Conservation (phyloP, 2,329 filamentous ascomycete genomes). For the Alternaria arbusti region DNA sequence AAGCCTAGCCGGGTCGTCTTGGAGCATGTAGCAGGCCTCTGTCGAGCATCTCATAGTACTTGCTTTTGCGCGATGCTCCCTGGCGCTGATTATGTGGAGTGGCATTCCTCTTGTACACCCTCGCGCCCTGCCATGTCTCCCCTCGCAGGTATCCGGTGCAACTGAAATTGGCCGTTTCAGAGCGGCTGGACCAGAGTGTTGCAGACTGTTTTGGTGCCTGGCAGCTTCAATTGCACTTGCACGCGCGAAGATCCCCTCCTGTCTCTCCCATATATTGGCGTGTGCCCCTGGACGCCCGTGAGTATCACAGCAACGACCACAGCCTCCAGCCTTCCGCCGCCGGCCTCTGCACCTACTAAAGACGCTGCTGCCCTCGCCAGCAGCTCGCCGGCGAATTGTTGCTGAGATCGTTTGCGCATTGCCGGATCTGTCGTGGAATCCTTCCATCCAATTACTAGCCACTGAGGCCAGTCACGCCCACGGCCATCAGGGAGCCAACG, state of each 20-base stretch:
- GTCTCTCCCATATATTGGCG: conserved; percentile 50
- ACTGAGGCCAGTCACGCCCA: conserved; percentile 31
- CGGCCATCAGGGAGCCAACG: conserved; percentile 16
- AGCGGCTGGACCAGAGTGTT: conserved; percentile 45
- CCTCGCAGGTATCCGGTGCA: conserved; percentile 44
- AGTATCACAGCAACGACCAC: conserved; percentile 49
- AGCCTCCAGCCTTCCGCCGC: conserved; percentile 42
- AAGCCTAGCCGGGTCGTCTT: conserved; percentile 22
- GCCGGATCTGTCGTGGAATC: conserved; percentile 46
- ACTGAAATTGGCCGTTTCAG: conserved; percentile 48
- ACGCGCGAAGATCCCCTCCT: conserved; percentile 41
- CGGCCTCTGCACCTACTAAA: conserved; percentile 48
- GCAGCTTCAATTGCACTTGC: conserved; percentile 41
- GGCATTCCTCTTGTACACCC: conserved; percentile 45
- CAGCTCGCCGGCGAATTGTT: conserved; percentile 44
- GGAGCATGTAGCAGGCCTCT: conserved; percentile 24
- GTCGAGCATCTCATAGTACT: conserved; percentile 26
- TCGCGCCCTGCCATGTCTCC: conserved; percentile 28
- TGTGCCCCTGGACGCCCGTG: conserved; percentile 42
- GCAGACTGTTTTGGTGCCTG: conserved; percentile 50
- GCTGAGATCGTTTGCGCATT: conserved; percentile 29
- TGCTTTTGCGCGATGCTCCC: conserved; percentile 43
- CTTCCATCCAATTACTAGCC: conserved; percentile 36
- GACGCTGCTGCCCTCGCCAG: conserved; percentile 39
- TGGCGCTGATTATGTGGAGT: conserved; percentile 39